Percentiles rank a stretch among this genome's conserved stretches.
Evolutionary conservation across 2,329 filamentous ascomycete species (phyloP).

Genomic region (Aplosporella prunicola): DNA sequence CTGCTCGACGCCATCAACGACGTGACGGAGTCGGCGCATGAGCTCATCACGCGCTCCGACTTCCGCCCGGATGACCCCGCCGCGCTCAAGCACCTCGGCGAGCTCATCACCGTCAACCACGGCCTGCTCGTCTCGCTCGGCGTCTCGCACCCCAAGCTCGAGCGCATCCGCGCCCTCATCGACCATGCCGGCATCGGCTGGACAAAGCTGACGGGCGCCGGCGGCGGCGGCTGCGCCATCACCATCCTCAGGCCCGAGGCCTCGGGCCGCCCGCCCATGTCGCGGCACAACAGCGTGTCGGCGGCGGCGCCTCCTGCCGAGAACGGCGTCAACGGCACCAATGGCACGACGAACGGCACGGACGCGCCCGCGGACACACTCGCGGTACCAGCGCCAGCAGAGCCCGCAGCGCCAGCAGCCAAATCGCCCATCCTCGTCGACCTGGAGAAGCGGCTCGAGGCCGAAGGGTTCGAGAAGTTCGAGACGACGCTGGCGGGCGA

Average conservation of each 20-base stretch:
- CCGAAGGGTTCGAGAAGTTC: conserved; percentile 67
- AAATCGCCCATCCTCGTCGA: conserved; percentile 40
- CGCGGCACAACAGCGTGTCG: conserved; percentile 2
- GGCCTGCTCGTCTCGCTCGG: conserved; percentile 83
- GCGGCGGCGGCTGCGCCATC: conserved; percentile 92
- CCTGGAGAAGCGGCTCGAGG: conserved; percentile 51
- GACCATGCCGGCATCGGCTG: conserved; percentile 85
- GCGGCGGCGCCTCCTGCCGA: no score
- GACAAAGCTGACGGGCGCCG: conserved; percentile 95
- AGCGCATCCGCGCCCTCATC: conserved; percentile 74
- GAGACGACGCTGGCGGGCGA: conserved; percentile 86
- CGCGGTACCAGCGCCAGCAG: conserved; percentile 20
- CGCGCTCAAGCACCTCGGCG: conserved; percentile 65
- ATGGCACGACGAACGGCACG: conserved; percentile 35
- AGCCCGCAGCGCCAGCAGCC: conserved; percentile 24
- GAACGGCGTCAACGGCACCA: conserved; percentile 28
- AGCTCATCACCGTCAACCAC: conserved; percentile 89
- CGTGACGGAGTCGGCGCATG: conserved; percentile 51
- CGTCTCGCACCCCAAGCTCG: conserved; percentile 87
- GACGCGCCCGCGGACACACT: conserved; percentile 15
- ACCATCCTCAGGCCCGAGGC: conserved; percentile 66
- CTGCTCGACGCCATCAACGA: conserved; percentile 81
- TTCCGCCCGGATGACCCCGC: conserved; percentile 58
- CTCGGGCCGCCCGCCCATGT: conserved; percentile 12
- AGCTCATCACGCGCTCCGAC: conserved; percentile 47